phyloP scores from a whole-genome alignment of 169 alveolate species.

The Plasmodium gaboni region DNA sequence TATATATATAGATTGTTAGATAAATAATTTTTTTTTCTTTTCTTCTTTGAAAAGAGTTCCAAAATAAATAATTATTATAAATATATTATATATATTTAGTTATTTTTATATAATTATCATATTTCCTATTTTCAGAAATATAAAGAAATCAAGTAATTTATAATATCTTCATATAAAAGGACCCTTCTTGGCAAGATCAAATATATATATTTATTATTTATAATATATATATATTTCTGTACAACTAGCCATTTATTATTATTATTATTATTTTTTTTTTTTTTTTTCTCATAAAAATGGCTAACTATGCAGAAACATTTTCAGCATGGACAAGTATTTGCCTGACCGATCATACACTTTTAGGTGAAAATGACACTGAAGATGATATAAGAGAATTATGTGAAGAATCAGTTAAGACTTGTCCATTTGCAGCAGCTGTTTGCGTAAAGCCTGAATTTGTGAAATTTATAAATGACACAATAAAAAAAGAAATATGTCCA shows the following conservation, averaged over 20 bases:
- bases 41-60: too few species aligned
- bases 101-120: too few species aligned
- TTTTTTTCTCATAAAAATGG: conserved; percentile 18
- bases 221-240: neutral
- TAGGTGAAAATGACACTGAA: conserved; percentile 72
- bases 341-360: conserved; percentile 74
- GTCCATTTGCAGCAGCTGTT: conserved; percentile 77
- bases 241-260: neutral
- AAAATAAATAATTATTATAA: too few species aligned
- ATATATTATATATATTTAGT: too few species aligned
- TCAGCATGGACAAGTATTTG: conserved; percentile 76
- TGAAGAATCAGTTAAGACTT: conserved; percentile 60
- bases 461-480: conserved; percentile 48
- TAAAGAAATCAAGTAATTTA: too few species aligned
- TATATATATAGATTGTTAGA: too few species aligned
- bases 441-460: conserved; percentile 78
- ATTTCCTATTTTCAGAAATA: too few species aligned
- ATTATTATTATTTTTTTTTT: neutral
- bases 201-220: neutral
- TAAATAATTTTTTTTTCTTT: too few species aligned
- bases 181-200: too few species aligned
- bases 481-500: conserved; percentile 55
- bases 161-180: too few species aligned
- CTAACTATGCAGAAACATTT: conserved; percentile 41
- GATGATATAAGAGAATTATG: conserved; percentile 46